Evolutionary conservation across 208 protist genomes (phyloP), one percentile per base, ranked within the genome.

Genomic region (Acanthamoeba royreba): DNA sequence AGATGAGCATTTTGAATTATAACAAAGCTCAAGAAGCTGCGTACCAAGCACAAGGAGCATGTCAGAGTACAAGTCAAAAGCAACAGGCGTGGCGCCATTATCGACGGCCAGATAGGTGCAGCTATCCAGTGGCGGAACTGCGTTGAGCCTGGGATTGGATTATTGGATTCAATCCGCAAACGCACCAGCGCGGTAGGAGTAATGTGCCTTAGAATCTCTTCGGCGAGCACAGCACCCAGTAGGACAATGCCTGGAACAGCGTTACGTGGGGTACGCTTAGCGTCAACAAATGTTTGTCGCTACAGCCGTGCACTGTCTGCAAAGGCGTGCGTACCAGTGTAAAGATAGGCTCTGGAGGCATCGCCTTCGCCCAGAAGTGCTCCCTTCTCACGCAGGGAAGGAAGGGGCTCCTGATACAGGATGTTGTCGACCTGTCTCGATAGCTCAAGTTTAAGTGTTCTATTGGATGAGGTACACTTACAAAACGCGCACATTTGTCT

Each of bases 51-150:
- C 49, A 13, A 92, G 61, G 7, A 92, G 86, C 52, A 92, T 33
- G 61, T 92, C 86, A 17, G 86, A 92, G 86, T 92, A 92, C 22
- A 92, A 55, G 35, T 92, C 86, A 45, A 92, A 92, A 3, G 49
- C 38, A 7, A 92, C 46, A n/a, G 86, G 86, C 4, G 38, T 46
- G n/a, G 86, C 52, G 25, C 86, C 86, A 19, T 74, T 92, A 38
- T 92, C 86, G 8, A 92, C 86, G 31, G 86, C 86, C 40, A 92
- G 61, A 69, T 92, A 92, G 22, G 86, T 92, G 61, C 86, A 92
- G 43, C 38, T 46, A 55, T 92, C 86, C 35, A 92, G 38, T 8
- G 86, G 86, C 25, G 86, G 86, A n/a, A 74, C 58, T 4, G 86
- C 86, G 47, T 92, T 92, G 42, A 92, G 58, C 8, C 58, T 86